Percentiles rank a stretch among this genome's conserved stretches.
Conservation (phyloP, 140 eudicot species). For the Cichorium intybus region DNA sequence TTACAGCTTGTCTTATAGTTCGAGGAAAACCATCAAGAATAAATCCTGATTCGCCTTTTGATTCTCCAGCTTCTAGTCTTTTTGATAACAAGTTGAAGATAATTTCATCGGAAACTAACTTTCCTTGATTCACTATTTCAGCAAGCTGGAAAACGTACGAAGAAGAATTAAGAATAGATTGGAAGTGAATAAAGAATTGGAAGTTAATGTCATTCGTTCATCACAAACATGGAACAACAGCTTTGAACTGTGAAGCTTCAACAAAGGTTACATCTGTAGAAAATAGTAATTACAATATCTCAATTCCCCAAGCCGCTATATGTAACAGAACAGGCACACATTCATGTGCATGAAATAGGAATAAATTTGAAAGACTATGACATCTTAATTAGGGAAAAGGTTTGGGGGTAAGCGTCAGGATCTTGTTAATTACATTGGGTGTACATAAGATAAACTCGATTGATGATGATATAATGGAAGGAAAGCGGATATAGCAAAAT, state of each 20-base stretch:
- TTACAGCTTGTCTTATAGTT: conserved; percentile 93
- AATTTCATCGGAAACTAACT: conserved; percentile 91
- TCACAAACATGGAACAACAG: background rate
- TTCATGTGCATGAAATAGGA: background rate
- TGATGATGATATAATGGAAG: background rate
- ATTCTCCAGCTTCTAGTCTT: conserved; percentile 78
- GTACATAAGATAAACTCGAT: background rate
- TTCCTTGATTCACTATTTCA: conserved; percentile 89
- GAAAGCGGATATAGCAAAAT: background rate
- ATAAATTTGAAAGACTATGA: background rate
- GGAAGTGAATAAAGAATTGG: background rate
- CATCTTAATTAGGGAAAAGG: background rate
- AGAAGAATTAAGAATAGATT: background rate
- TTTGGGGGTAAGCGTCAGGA: conserved; percentile 3
- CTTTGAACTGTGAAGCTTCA: background rate
- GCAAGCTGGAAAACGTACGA: conserved; percentile 57
- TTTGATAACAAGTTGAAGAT: conserved; percentile 73
- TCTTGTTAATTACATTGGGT: conserved; percentile 4
- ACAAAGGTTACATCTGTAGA: background rate
- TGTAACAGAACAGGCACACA: background rate
- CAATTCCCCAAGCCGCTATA: background rate
- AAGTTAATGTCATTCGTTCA: background rate
- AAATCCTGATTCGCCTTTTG: conserved; percentile 88
- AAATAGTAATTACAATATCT: background rate
- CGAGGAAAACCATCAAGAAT: conserved; percentile 99